Conservation (phyloP, 2,329 filamentous ascomycete genomes). For the Coniella lustricola region DNA sequence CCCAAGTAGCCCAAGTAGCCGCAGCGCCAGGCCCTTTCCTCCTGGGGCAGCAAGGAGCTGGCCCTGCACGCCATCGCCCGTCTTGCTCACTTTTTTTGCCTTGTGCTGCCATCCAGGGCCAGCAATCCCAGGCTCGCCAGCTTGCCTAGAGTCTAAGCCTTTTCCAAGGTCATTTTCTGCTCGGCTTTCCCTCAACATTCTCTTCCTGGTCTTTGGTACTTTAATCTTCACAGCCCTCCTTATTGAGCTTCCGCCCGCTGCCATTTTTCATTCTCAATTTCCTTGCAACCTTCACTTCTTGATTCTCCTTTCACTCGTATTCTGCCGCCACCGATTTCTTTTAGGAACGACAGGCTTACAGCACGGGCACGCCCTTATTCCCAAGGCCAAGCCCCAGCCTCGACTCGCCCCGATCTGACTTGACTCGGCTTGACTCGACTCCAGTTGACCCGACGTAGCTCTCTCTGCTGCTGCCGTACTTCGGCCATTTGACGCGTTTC, state of each 20-base stretch:
- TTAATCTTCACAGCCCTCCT: no score
- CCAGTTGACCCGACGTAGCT: not conserved
- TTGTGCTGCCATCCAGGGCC: not conserved
- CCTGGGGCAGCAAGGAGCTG: not conserved
- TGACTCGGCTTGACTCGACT: not conserved
- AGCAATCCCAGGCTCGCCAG: not conserved
- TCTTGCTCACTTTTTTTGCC: not conserved
- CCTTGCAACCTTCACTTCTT: slow-evolving; percentile 9
- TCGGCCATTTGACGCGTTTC: slow-evolving; percentile 6
- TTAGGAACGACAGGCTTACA: not conserved
- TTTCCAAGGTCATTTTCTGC: slow-evolving; percentile 15
- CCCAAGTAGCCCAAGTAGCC: no score
- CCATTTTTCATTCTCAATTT: slow-evolving; percentile 7
- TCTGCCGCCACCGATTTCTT: not conserved
- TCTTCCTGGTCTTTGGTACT: slow-evolving; percentile 2
- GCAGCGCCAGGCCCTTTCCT: not conserved
- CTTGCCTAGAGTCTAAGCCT: slow-evolving; percentile 14
- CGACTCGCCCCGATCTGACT: not conserved
- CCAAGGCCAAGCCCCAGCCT: no score
- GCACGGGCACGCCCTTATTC: no score
- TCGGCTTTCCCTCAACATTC: slow-evolving; percentile 4
- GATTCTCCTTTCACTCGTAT: not conserved
- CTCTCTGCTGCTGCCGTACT: slow-evolving; percentile 1
- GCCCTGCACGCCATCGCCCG: not conserved
- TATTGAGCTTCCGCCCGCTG: not conserved